Percentiles rank a stretch among this genome's conserved stretches.
phyloP scores from a whole-genome alignment of 768 basidiomycete species.

The Cystofilobasidium capitatum region DNA sequence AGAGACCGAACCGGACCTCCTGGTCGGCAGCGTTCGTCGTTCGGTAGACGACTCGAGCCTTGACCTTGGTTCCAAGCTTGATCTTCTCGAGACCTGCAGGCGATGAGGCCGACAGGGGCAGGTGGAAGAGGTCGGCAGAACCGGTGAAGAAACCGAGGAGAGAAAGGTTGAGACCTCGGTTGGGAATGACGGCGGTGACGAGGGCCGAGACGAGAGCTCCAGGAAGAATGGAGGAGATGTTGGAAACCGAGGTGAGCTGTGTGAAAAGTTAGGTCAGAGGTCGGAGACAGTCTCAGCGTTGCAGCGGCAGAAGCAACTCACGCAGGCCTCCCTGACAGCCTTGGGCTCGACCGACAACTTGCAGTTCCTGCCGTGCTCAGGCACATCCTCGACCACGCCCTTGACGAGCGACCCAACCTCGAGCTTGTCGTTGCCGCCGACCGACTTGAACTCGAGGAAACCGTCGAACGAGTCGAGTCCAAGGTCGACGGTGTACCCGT shows the following conservation, averaged over 20 bases:
- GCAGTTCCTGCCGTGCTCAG: slow-evolving; percentile 69
- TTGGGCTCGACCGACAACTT: slow-evolving; percentile 53
- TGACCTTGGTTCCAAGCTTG: slow-evolving; percentile 51
- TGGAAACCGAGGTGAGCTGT: slow-evolving; percentile 67
- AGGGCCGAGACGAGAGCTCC: slow-evolving; percentile 71
- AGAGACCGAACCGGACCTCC: slow-evolving; percentile 66
- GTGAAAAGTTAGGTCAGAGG: neutral
- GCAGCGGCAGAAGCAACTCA: slow-evolving; percentile 39
- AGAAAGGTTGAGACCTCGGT: slow-evolving; percentile 70
- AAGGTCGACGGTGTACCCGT: slow-evolving; percentile 82
- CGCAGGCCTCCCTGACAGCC: slow-evolving; percentile 49
- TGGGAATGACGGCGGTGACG: slow-evolving; percentile 60
- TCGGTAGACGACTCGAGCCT: slow-evolving; percentile 70
- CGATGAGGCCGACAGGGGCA: slow-evolving; percentile 40
- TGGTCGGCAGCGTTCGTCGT: slow-evolving; percentile 41
- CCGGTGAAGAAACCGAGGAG: slow-evolving; percentile 86
- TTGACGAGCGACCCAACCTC: slow-evolving; percentile 59
- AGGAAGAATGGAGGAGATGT: slow-evolving; percentile 72
- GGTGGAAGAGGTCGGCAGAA: slow-evolving; percentile 72
- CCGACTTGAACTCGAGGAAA: slow-evolving; percentile 57
- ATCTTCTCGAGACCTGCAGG: slow-evolving; percentile 33
- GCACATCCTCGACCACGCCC: slow-evolving; percentile 56
- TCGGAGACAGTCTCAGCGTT: neutral
- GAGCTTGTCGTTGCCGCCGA: neutral
- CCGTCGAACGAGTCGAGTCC: slow-evolving; percentile 63